Conservation (phyloP, 2,329 filamentous ascomycete genomes). For the Ceratocystis lukuohia region DNA sequence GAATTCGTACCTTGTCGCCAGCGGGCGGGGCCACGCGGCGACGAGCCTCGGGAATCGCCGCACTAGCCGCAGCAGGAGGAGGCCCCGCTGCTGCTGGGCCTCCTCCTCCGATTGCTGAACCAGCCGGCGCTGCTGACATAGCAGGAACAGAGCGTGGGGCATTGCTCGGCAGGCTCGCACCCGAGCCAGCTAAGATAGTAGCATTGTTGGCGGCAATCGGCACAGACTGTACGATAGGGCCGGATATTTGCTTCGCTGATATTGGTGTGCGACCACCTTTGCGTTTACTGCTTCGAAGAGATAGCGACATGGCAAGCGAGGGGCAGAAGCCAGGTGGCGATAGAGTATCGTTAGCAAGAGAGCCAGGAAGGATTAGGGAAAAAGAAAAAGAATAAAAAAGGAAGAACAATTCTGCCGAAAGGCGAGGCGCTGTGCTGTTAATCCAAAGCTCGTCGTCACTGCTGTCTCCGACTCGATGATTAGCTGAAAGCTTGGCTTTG, state of each 20-base stretch:
- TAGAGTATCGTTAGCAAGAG: not conserved
- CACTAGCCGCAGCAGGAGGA: not conserved
- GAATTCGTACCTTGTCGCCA: conserved; percentile 40
- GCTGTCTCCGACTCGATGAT: not conserved
- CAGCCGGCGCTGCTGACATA: conserved; percentile 5
- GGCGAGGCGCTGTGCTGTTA: not conserved
- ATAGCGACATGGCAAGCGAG: conserved; percentile 43
- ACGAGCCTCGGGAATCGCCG: conserved; percentile 28
- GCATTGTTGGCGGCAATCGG: conserved; percentile 22
- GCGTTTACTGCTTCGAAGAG: conserved; percentile 47
- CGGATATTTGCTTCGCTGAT: conserved; percentile 50
- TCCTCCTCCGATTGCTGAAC: conserved; percentile 19
- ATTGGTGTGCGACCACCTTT: conserved; percentile 48
- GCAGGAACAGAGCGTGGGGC: conserved; percentile 16
- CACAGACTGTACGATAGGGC: conserved; percentile 42
- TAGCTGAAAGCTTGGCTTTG: not conserved
- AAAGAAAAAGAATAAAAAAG: too few relatives aligned
- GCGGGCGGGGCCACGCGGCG: conserved; percentile 37
- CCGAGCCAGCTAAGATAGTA: conserved; percentile 23
- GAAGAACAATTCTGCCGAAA: not conserved
- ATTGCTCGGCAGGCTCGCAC: conserved; percentile 15
- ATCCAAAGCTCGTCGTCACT: not conserved
- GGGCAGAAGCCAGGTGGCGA: not conserved
- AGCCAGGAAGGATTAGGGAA: too few relatives aligned
- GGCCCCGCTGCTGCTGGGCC: conserved; percentile 21